Evolutionary conservation across 2,329 filamentous ascomycete species (phyloP).

Genomic region (Beauveria rudraprayagi): DNA sequence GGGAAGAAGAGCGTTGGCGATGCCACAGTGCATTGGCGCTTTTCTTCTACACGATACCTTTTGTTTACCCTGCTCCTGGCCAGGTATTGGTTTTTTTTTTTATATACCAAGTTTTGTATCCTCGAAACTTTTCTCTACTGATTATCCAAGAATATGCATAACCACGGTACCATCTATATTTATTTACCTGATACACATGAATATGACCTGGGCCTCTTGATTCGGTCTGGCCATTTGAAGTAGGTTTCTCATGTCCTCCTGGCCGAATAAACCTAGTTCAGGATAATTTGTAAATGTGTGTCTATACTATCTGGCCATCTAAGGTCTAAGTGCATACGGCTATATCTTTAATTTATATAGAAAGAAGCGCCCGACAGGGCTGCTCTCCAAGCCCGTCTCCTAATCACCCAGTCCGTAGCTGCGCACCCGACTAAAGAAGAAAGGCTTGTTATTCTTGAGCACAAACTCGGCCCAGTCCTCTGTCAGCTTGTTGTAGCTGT

Average conservation of each 20-base stretch:
- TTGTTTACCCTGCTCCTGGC: not conserved
- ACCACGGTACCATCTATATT: not conserved
- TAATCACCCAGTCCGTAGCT: conserved; percentile 46
- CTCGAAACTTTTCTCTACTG: not conserved
- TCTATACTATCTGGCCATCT: too few species aligned
- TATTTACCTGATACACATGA: not conserved
- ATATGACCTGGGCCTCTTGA: too few species aligned
- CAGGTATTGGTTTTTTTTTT: not conserved
- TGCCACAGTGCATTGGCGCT: not conserved
- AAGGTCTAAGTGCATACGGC: too few species aligned
- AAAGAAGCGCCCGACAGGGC: too few species aligned
- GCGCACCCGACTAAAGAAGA: conserved; percentile 59
- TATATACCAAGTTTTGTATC: not conserved
- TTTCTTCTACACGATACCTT: not conserved
- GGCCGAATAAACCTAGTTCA: too few species aligned
- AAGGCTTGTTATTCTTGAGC: conserved; percentile 55
- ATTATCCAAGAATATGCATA: not conserved
- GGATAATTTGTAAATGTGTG: too few species aligned
- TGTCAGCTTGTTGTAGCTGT: conserved; percentile 81
- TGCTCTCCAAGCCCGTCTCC: too few species aligned
- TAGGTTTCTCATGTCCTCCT: too few species aligned
- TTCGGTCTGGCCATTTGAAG: not conserved
- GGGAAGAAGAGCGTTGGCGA: not conserved
- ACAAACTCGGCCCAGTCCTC: conserved; percentile 84
- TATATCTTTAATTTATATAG: too few species aligned